phyloP scores from a whole-genome alignment of 1,284 basidiomycete genomes.

The Malassezia restricta region DNA sequence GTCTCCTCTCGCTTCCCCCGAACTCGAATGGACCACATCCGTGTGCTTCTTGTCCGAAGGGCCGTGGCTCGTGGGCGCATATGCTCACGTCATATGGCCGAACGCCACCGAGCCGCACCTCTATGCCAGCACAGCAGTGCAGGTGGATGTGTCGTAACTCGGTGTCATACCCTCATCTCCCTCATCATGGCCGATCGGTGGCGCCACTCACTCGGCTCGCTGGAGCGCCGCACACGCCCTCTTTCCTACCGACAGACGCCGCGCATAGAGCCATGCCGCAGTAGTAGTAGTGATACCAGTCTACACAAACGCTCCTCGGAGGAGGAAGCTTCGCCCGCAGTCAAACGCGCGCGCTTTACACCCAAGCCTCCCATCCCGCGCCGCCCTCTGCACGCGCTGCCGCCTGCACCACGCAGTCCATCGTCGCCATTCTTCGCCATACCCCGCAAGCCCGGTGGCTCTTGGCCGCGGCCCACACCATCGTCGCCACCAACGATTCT shows the following conservation, averaged over 20 bases:
- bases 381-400: not conserved
- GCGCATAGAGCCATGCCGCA: not conserved
- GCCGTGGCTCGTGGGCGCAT: not conserved
- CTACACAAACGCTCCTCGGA: not conserved
- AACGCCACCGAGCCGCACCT: not conserved
- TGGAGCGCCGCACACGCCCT: not conserved
- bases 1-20: not conserved
- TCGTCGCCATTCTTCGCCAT: conserved; percentile 10
- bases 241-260: not conserved
- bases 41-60: conserved; percentile 18
- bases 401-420: conserved; percentile 6
- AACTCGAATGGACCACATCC: conserved; percentile 1
- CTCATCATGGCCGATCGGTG: not conserved
- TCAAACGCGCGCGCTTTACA: conserved; percentile 3
- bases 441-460: conserved; percentile 9
- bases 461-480: not conserved
- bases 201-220: not conserved
- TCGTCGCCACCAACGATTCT: conserved; percentile 10
- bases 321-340: not conserved
- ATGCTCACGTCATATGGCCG: not conserved
- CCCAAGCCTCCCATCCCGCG: conserved; percentile 7
- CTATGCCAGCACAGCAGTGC: not conserved
- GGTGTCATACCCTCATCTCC: not conserved
- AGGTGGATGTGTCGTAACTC: not conserved
- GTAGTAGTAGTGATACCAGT: conserved; percentile 5